Percentiles rank a stretch among this genome's conserved stretches.
Conservation (phyloP, 192 early-diverging fungal species). For the Coemansia reversa region DNA sequence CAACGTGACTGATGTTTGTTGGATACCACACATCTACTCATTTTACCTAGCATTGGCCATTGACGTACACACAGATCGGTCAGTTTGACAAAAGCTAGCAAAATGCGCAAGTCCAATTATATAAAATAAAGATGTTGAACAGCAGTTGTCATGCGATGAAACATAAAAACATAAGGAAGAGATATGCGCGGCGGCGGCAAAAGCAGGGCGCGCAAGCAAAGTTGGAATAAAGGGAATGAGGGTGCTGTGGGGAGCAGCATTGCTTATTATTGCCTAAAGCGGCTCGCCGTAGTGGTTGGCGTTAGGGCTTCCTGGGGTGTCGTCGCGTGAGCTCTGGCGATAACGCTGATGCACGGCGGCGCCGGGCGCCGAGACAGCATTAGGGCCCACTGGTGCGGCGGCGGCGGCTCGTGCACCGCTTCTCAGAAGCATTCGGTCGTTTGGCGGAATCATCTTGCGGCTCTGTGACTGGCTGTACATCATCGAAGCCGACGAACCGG, state of each 20-base stretch:
- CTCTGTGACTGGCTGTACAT: constrained; percentile 40
- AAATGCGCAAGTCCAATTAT: background rate
- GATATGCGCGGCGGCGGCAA: background rate
- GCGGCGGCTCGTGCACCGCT: constrained; percentile 42
- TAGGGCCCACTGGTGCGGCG: constrained; percentile 16
- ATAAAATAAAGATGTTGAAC: background rate
- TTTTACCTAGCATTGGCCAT: background rate
- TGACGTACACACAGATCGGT: no score
- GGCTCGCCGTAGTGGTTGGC: constrained; percentile 30
- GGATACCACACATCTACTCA: no score
- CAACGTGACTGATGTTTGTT: no score
- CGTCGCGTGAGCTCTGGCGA: constrained; percentile 43
- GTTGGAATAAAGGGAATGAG: constrained; percentile 4
- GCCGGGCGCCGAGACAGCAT: constrained; percentile 16
- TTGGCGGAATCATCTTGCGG: constrained; percentile 35
- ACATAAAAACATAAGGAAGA: background rate
- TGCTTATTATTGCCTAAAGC: constrained; percentile 16
- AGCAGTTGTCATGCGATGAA: background rate
- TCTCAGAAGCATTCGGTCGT: constrained; percentile 48
- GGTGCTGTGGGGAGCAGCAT: background rate
- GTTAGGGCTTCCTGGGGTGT: constrained; percentile 22
- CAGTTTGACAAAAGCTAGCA: background rate
- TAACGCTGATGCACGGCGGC: constrained; percentile 35
- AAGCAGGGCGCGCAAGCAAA: background rate
- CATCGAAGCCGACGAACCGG: constrained; percentile 30